Base-by-base conservation (phyloP, 2,329 filamentous ascomycete species). In the Alternaria incomplexa region DNA sequence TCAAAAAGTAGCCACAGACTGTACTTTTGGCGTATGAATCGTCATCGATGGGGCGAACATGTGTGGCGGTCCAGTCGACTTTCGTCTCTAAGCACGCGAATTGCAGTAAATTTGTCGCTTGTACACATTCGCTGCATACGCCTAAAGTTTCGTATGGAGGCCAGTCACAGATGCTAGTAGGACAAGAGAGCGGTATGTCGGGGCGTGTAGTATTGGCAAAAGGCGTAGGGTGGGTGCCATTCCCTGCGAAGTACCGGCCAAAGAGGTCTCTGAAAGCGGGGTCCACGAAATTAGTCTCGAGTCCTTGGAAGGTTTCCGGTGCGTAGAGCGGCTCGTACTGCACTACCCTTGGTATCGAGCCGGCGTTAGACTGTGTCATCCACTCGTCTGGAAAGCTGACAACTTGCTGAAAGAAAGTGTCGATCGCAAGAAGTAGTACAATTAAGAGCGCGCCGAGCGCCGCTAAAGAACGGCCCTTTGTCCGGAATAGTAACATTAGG, bases 161-260 rank as follows among this genome's bases (percentile, higher is more conserved):
- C 73, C 73, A 78, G 0, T 72, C 73, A 17, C 76, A 78, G 10
- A 77, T 77, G 7, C 70, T 75, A 0, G 65, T 74, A 0, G 73
- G 74, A 13, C 76, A 78, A 0, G 68, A 69, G 0, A 77, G 30
- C 0, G 74, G 73, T 2, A 78, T 69, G 0, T 76, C 74, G 0
- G 73, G 57, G 2, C 74, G 57, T 0, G 69, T 71, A 26, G 25
- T 26, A 9, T 26, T 26, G 25, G 25, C 25, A 26, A 26, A 26
- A 26, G 25, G 25, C 25, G 25, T 26, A 26, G 25, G 25, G 25
- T 26, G 25, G 25, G 25, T 26, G 9, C 25, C 25, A 26, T 26
- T 26, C 25, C 25, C 25, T 26, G 25, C 25, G 25, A 26, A 26
- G 25, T 26, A 26, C 25, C 25, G 25, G 8, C 25, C 25, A 10